These are phyloP conservation scores for Lipomyces orientalis DNA, from an alignment of 805 yeast species.

Conservation along the genomic window DNA sequence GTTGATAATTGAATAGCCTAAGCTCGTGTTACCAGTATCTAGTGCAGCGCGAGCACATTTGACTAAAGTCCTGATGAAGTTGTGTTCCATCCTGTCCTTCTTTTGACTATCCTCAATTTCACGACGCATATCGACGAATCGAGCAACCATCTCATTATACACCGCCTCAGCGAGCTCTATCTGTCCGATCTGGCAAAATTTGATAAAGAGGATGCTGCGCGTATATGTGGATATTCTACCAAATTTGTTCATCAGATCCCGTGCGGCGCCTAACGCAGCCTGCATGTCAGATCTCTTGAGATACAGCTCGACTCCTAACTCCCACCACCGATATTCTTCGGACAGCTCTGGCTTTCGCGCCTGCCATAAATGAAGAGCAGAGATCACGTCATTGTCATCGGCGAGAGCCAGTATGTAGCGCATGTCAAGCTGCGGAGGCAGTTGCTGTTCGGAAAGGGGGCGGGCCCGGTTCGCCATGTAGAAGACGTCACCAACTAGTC, in stretches of 20 bases:
- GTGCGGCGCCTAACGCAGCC: conserved; percentile 20
- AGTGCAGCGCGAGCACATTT: conserved; percentile 27
- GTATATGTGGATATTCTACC: conserved; percentile 15
- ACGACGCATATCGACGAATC: not conserved
- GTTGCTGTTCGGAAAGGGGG: not conserved
- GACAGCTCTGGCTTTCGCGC: not conserved
- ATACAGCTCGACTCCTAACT: conserved; percentile 19
- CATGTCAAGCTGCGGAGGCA: not conserved
- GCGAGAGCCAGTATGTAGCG: conserved; percentile 18
- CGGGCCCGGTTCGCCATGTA: not conserved
- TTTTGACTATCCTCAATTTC: not conserved
- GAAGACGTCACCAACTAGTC: conserved; percentile 22
- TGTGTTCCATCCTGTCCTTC: not conserved
- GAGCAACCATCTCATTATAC: conserved; percentile 18
- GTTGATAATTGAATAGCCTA: conserved; percentile 17
- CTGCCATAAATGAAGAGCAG: conserved; percentile 22
- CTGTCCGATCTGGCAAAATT: conserved; percentile 22
- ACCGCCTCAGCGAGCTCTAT: conserved; percentile 12
- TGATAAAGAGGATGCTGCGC: conserved; percentile 12
- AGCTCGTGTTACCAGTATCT: conserved; percentile 12
- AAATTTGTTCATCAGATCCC: conserved; percentile 8
- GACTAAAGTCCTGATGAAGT: conserved; percentile 6
- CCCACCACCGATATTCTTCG: conserved; percentile 18
- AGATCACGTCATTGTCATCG: conserved; percentile 2
- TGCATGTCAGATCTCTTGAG: conserved; percentile 17